These are phyloP conservation scores for Bruguiera sexangula DNA, from an alignment of 345 rosid species.

Conservation along the genomic window DNA sequence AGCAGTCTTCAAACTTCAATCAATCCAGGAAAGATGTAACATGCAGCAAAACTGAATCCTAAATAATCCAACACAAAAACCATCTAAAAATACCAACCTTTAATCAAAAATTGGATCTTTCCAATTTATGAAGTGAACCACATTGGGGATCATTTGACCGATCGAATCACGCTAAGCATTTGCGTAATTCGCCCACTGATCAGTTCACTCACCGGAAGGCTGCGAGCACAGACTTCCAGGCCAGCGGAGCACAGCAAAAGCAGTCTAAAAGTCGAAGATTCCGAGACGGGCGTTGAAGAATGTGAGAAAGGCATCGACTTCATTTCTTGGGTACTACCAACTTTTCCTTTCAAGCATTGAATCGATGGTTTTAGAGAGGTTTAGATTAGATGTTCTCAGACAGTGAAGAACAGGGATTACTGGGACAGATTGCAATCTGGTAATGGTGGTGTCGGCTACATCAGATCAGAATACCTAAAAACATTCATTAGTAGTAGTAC, in stretches of 20 bases:
- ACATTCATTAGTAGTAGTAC: too few species aligned
- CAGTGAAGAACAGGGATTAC: background rate
- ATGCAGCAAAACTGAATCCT: too few species aligned
- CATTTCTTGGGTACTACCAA: background rate
- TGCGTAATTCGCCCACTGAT: background rate
- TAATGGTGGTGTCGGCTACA: background rate
- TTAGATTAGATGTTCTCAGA: background rate
- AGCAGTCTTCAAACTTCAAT: too few species aligned
- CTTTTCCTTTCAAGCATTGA: background rate
- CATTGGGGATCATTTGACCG: too few species aligned
- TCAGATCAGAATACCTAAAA: background rate
- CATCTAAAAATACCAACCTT: too few species aligned
- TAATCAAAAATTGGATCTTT: too few species aligned
- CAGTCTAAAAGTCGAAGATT: constrained; percentile 4
- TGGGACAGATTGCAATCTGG: background rate
- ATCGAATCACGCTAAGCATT: background rate
- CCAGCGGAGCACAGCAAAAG: background rate
- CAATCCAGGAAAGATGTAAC: too few species aligned
- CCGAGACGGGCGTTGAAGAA: constrained; percentile 18
- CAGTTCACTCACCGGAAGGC: constrained; percentile 22
- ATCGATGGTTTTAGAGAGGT: background rate
- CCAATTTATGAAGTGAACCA: too few species aligned
- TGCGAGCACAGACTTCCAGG: constrained; percentile 6
- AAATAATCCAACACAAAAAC: too few species aligned
- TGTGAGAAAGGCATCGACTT: constrained; percentile 30